These are phyloP conservation scores for Globisporangium parvum DNA, from an alignment of 352 stramenopile species.

Conservation along the genomic window DNA sequence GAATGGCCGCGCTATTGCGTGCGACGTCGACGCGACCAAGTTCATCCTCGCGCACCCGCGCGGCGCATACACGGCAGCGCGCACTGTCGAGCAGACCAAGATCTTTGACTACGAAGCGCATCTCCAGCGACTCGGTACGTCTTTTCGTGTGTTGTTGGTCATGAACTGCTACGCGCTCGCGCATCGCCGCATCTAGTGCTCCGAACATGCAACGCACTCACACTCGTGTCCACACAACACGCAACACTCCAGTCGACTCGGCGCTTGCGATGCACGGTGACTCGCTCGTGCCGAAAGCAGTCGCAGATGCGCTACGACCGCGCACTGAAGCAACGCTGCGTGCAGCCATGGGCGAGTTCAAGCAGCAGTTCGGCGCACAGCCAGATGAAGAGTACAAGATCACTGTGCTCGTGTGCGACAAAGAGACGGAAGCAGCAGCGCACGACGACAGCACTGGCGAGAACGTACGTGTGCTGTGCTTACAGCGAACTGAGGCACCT, in stretches of 20 bases:
- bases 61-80: conserved; percentile 66
- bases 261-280: conserved; percentile 48
- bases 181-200: neutral
- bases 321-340: conserved; percentile 56
- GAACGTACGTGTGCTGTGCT: neutral
- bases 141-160: neutral
- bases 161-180: neutral
- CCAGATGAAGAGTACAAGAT: conserved; percentile 78
- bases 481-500: neutral
- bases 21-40: conserved; percentile 49
- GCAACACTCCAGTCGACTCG: conserved; percentile 47
- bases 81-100: conserved; percentile 63
- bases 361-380: conserved; percentile 30
- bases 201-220: neutral
- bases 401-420: conserved; percentile 61
- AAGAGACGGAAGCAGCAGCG: conserved; percentile 7
- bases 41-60: conserved; percentile 62
- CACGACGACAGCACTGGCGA: neutral
- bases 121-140: conserved; percentile 63
- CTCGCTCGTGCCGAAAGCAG: conserved; percentile 14
- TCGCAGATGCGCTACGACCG: conserved; percentile 44
- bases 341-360: conserved; percentile 62
- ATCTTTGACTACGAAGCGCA: conserved; percentile 82
- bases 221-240: neutral
- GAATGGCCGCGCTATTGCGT: conserved; percentile 65